Evolutionary conservation across 352 stramenopile species (phyloP).

Genomic region (Phytopythium litorale): DNA sequence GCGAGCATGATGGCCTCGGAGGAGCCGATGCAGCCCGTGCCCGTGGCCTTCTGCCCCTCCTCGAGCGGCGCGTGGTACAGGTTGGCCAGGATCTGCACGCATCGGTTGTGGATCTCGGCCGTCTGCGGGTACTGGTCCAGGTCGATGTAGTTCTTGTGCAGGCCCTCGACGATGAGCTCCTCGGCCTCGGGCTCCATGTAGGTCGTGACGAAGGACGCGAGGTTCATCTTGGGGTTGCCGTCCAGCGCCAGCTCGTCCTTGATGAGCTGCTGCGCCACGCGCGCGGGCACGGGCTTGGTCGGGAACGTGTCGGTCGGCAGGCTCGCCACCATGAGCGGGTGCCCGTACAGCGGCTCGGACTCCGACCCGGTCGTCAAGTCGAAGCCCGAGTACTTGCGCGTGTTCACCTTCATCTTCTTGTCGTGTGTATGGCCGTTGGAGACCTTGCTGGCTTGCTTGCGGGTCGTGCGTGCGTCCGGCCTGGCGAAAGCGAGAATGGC

Average conservation of each 20-base stretch:
- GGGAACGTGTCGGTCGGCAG: conserved; percentile 66
- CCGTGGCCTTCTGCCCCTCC: conserved; percentile 52
- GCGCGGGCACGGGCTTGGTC: conserved; percentile 58
- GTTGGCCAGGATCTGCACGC: conserved; percentile 91
- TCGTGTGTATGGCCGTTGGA: background rate
- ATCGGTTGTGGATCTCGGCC: conserved; percentile 92
- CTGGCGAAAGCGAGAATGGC: conserved; percentile 21
- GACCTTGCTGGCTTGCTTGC: background rate
- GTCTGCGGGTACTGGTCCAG: conserved; percentile 91
- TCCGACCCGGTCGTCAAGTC: conserved; percentile 24
- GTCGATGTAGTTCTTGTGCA: conserved; percentile 93
- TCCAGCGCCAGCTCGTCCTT: conserved; percentile 89
- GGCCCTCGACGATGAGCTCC: conserved; percentile 85
- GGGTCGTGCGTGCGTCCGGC: conserved; percentile 5
- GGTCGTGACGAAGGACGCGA: conserved; percentile 90
- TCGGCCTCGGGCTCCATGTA: conserved; percentile 91
- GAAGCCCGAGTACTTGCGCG: conserved; percentile 25
- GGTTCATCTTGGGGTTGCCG: conserved; percentile 89
- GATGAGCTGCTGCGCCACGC: conserved; percentile 85
- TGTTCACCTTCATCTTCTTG: conserved; percentile 36
- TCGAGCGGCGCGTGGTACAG: conserved; percentile 82
- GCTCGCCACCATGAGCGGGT: conserved; percentile 74
- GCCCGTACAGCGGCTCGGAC: conserved; percentile 70
- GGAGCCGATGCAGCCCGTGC: conserved; percentile 89
- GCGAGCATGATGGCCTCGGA: conserved; percentile 92